Conservation (phyloP, 139 green algal genomes). For the Chlorella sp. region DNA sequence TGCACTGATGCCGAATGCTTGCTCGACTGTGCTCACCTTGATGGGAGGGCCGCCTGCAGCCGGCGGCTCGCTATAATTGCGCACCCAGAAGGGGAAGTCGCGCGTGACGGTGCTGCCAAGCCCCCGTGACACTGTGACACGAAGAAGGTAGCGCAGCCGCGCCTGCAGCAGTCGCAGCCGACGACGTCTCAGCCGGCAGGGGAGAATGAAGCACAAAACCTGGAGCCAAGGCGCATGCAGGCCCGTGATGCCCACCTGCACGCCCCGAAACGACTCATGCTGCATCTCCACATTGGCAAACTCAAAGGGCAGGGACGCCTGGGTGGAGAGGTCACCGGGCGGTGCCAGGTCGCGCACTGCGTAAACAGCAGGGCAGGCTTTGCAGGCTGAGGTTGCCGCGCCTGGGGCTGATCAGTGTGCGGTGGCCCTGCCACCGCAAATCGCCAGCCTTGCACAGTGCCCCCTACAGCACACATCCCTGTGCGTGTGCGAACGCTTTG, state of each 20-base stretch:
- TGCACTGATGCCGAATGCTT: too few species aligned
- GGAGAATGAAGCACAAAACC: neutral
- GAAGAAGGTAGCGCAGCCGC: slow-evolving; percentile 76
- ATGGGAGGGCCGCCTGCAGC: slow-evolving; percentile 56
- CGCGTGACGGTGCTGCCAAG: slow-evolving; percentile 78
- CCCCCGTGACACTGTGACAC: slow-evolving; percentile 78
- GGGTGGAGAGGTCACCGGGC: slow-evolving; percentile 79
- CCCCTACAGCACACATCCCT: too few species aligned
- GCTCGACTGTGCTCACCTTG: too few species aligned
- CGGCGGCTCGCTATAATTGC: slow-evolving; percentile 59
- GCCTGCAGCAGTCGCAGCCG: slow-evolving; percentile 41
- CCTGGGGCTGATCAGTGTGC: too few species aligned
- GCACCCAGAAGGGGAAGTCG: slow-evolving; percentile 91
- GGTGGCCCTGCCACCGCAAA: too few species aligned
- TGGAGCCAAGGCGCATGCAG: neutral
- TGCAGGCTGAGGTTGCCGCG: too few species aligned
- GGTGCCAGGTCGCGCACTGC: slow-evolving; percentile 81
- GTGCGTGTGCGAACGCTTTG: too few species aligned
- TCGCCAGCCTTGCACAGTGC: too few species aligned
- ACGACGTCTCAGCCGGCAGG: neutral
- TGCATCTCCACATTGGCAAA: slow-evolving; percentile 97
- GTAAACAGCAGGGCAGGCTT: neutral
- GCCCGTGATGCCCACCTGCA: slow-evolving; percentile 53
- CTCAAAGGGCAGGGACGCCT: slow-evolving; percentile 85
- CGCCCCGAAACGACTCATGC: slow-evolving; percentile 95